phyloP scores from a whole-genome alignment of 768 basidiomycete species.

The Tulasnella sp. region DNA sequence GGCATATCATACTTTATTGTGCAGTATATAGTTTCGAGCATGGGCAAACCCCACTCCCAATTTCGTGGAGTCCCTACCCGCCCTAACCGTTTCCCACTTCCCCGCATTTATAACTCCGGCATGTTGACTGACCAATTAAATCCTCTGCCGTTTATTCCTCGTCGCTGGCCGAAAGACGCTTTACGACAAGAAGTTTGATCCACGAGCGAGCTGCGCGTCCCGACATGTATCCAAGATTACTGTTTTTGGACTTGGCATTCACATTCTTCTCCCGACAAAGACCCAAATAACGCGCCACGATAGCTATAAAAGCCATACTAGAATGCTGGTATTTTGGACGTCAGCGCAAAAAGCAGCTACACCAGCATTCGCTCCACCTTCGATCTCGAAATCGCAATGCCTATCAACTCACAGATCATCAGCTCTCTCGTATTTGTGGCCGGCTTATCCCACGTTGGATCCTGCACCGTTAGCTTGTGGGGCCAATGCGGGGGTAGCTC shows the following conservation, averaged over 20 bases:
- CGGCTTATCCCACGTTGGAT: not conserved
- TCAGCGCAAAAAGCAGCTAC: not conserved
- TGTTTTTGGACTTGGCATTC: not conserved
- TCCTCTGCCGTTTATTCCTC: not conserved
- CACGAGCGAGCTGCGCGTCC: not conserved
- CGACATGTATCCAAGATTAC: not conserved
- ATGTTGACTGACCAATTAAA: not conserved
- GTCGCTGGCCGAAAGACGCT: not conserved
- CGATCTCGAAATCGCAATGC: not conserved
- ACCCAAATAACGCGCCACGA: not conserved
- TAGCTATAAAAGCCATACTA: not conserved
- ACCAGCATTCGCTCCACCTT: not conserved
- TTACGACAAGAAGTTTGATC: not conserved
- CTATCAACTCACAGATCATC: not conserved
- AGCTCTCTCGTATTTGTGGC: not conserved
- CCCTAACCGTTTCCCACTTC: not conserved
- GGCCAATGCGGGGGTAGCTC: conserved; percentile 7
- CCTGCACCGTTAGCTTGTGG: not conserved
- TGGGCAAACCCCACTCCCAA: not conserved
- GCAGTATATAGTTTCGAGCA: not conserved
- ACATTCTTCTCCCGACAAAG: not conserved
- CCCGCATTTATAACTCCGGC: not conserved
- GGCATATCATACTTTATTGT: too few species aligned
- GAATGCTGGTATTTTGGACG: not conserved
- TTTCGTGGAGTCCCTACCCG: not conserved